These are phyloP conservation scores for Hypocrella siamensis DNA, from an alignment of 2,329 filamentous ascomycete species.

Conservation along the genomic window DNA sequence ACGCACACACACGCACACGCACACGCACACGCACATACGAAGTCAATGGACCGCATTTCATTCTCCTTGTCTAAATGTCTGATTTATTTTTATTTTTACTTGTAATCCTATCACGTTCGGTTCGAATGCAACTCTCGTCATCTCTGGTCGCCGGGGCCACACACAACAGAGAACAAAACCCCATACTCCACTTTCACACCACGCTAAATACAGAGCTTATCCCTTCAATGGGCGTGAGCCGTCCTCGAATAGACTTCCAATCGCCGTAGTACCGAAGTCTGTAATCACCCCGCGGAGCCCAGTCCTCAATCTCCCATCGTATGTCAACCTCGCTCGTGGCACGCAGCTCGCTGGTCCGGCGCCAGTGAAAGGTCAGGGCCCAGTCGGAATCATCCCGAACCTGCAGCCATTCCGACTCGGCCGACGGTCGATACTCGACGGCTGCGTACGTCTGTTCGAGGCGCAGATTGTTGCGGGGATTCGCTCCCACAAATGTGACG, in stretches of 20 bases:
- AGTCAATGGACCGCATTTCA: no score
- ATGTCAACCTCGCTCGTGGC: conserved; percentile 64
- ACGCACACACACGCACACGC: no score
- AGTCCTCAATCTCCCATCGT: conserved; percentile 60
- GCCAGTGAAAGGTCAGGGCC: conserved; percentile 69
- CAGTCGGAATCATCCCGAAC: conserved; percentile 71
- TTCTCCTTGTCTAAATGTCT: no score
- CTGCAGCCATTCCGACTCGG: conserved; percentile 36
- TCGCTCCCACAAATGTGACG: conserved; percentile 67
- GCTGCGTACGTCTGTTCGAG: conserved; percentile 64
- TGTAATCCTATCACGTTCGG: no score
- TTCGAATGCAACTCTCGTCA: no score
- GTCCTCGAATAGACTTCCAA: conserved; percentile 44
- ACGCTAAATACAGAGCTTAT: conserved; percentile 36
- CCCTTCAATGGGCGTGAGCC: conserved; percentile 55
- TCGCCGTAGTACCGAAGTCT: conserved; percentile 71
- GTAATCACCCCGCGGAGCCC: conserved; percentile 47
- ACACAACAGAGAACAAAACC: no score
- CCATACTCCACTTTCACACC: no score
- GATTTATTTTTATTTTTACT: no score
- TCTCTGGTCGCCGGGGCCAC: no score
- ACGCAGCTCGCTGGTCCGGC: conserved; percentile 50
- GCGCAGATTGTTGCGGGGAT: conserved; percentile 72
- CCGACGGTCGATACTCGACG: conserved; percentile 36
- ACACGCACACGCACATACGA: no score